Evolutionary conservation across 2,329 filamentous ascomycete species (phyloP).

Genomic region (Fusarium sp.): DNA sequence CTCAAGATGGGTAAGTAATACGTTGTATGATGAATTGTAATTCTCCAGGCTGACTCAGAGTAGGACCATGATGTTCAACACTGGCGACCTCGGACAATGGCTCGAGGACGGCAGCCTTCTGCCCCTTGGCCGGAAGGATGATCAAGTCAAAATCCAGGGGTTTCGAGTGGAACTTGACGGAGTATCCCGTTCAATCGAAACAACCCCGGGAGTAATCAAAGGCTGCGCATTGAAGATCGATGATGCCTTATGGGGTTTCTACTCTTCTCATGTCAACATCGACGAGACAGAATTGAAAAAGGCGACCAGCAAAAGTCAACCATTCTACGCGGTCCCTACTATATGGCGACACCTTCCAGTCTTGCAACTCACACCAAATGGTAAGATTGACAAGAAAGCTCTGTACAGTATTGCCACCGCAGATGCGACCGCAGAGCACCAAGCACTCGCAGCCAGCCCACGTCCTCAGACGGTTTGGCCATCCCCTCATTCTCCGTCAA

Average conservation of each 20-base stretch:
- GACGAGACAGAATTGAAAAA: conserved; percentile 23
- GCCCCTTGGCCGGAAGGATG: conserved; percentile 38
- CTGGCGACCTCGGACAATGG: conserved; percentile 33
- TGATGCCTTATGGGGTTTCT: conserved; percentile 22
- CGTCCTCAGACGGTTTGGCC: conserved; percentile 17
- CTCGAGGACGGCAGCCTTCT: conserved; percentile 33
- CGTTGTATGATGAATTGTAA: fast-evolving
- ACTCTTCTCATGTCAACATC: conserved; percentile 21
- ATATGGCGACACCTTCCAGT: conserved; percentile 26
- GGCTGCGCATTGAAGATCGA: conserved; percentile 31
- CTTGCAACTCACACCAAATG: conserved; percentile 35
- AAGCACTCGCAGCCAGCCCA: not conserved
- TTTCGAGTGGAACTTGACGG: conserved; percentile 31
- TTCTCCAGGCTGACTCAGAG: not conserved
- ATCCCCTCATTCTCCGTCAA: not conserved
- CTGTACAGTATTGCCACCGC: conserved; percentile 20
- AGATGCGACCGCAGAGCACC: not conserved
- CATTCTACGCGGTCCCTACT: conserved; percentile 34
- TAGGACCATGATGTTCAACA: conserved; percentile 54
- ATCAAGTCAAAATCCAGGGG: conserved; percentile 37
- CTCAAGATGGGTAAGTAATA: conserved; percentile 18
- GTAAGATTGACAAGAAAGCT: conserved; percentile 30
- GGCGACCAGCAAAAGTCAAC: conserved; percentile 15
- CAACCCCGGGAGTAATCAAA: conserved; percentile 9
- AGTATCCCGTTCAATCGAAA: conserved; percentile 24